These are phyloP conservation scores for Goffeauzyma gilvescens DNA, from an alignment of 768 basidiomycete genomes.

Conservation along the genomic window DNA sequence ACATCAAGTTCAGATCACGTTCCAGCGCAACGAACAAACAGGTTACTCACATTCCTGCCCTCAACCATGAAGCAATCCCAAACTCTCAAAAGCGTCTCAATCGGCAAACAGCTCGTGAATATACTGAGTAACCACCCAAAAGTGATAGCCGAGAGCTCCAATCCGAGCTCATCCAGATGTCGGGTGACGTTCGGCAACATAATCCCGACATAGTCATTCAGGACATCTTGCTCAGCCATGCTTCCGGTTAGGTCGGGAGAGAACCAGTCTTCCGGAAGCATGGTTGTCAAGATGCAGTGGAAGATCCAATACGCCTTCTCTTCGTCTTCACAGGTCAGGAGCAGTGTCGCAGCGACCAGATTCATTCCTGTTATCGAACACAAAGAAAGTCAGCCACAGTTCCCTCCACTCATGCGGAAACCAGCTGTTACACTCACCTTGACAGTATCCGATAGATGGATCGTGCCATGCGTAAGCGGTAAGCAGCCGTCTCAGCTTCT, in stretches of 20 bases:
- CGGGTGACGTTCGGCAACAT: slow-evolving; percentile 50
- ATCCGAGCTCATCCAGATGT: slow-evolving; percentile 59
- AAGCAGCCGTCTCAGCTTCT: slow-evolving; percentile 74
- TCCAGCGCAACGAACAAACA: background rate
- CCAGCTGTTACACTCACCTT: too few species aligned
- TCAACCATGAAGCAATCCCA: slow-evolving; percentile 94
- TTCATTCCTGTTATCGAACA: slow-evolving; percentile 40
- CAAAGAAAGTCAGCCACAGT: background rate
- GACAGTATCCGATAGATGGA: slow-evolving; percentile 72
- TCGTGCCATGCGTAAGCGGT: slow-evolving; percentile 90
- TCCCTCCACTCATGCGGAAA: slow-evolving; percentile 10
- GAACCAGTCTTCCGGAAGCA: slow-evolving; percentile 83
- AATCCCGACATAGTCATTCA: slow-evolving; percentile 71
- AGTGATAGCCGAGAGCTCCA: slow-evolving; percentile 82
- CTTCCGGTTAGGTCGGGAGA: slow-evolving; percentile 80
- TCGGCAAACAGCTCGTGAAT: slow-evolving; percentile 87
- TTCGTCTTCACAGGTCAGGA: slow-evolving; percentile 82
- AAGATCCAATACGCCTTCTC: slow-evolving; percentile 97
- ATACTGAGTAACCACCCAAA: slow-evolving; percentile 97
- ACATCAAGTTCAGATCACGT: background rate
- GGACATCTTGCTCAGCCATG: slow-evolving; percentile 76
- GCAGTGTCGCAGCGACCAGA: slow-evolving; percentile 78
- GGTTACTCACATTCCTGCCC: slow-evolving; percentile 45
- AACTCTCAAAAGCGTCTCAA: slow-evolving; percentile 87
- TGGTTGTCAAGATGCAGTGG: slow-evolving; percentile 64